Base-by-base conservation (phyloP, 306 rosid genomes). In the Urtica urens region DNA sequence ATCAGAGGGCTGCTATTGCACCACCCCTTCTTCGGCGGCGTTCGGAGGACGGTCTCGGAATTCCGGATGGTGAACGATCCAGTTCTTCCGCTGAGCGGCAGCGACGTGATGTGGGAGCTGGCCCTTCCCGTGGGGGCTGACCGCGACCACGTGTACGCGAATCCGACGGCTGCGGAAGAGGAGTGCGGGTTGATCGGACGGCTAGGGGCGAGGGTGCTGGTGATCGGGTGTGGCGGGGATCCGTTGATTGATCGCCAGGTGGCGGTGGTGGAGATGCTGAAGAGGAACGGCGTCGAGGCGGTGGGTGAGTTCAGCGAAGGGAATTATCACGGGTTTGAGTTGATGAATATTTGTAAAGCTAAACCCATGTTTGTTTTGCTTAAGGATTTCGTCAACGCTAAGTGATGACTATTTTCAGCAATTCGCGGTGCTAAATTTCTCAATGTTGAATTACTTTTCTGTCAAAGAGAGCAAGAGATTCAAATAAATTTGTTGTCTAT, bases 1-100 rank as follows among this genome's bases (percentile, higher is more conserved):
- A 69, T 77, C 64, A 5, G 14, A 43, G 77, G 79, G 63, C 13
- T 77, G 28, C 53, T 72, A 51, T 50, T 72, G 58, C 83, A 68
- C 48, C 73, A 68, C 0, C 77, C 79, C 0, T 77, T 56, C 55
- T 68, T 77, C 13, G 76, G 83, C 44, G 74, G 79, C 29, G 31
- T 67, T 45, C 40, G 17, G 10, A 62, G 79, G 51, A 65, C 77
- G 17, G 65, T 7, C 16, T 65, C 79, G 0, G 79, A 77, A 63
- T 8, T 61, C 23, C 41, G 59, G 48, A 13, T 55, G 10, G 49
- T 3, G 35, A 38, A 77, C 5, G 50, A 58, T 27, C 51, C 33
- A 0, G 11, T 6, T 23, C 17, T 77, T 44, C 66, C 81, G 3
- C 60, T 58, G 0, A 26, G 46, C 15, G 33, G 0, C 8, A 27